Evolutionary conservation across 1,284 basidiomycete genomes (phyloP).

Genomic region (Spongispora temasekensis): DNA sequence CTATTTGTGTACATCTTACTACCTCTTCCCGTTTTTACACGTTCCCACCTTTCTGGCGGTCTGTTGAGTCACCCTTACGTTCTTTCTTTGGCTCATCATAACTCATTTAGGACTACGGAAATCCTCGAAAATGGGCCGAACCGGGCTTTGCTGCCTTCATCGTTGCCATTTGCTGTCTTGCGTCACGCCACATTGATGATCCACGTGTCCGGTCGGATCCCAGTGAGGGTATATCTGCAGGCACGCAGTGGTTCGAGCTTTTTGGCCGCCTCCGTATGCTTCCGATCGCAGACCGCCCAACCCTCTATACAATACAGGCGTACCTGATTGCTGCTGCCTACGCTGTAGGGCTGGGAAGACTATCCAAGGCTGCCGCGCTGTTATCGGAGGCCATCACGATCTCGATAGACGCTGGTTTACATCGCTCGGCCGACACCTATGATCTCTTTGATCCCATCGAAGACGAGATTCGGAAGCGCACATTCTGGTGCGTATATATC

Average conservation of each 20-base stretch:
- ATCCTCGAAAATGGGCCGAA: conserved; percentile 90
- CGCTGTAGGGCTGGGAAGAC: conserved; percentile 81
- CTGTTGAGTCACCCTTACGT: conserved; percentile 34
- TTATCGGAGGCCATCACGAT: conserved; percentile 84
- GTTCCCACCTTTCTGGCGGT: conserved; percentile 85
- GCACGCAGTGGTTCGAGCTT: conserved; percentile 89
- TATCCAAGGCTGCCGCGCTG: conserved; percentile 84
- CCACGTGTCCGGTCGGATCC: conserved; percentile 81
- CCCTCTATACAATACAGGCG: conserved; percentile 86
- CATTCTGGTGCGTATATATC: conserved; percentile 92
- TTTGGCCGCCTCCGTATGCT: conserved; percentile 82
- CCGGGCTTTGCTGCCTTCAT: conserved; percentile 91
- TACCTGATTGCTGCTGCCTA: conserved; percentile 87
- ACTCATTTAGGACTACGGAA: conserved; percentile 77
- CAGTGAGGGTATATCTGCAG: conserved; percentile 78
- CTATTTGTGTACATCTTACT: conserved; percentile 88
- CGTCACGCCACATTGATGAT: conserved; percentile 88
- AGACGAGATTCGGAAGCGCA: conserved; percentile 85
- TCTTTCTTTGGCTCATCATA: conserved; percentile 17
- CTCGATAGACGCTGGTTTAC: conserved; percentile 83
- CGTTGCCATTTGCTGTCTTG: conserved; percentile 84
- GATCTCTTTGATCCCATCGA: conserved; percentile 87
- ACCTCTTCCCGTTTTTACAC: conserved; percentile 87
- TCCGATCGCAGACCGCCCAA: conserved; percentile 84
- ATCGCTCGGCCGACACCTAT: conserved; percentile 85